Base-by-base conservation (phyloP, 495 filamentous ascomycete genomes). In the Tuber borchii region DNA sequence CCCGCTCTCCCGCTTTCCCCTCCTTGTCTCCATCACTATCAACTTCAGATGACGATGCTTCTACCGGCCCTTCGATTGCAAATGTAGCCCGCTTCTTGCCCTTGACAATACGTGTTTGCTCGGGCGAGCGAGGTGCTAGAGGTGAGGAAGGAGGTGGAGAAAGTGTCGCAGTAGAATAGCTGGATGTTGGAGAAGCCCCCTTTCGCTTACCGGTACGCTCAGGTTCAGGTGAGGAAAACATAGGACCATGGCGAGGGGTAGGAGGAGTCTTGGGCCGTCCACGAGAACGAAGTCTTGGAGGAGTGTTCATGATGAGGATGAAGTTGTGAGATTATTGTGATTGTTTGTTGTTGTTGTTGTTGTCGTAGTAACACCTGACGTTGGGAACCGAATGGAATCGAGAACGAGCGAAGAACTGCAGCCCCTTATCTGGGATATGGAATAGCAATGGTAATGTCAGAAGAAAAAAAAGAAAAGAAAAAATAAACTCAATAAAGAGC, bases 21-120 rank as follows among this genome's bases (percentile, higher is more conserved):
- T 74, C 43, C 71, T 43, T 7, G 76, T 80, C 68, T 80, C 69
- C 22, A 80, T 56, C 42, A 75, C 77, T 22, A 79, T 71, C 7
- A 73, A 48, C 42, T 73, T 73, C 39, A 75, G 56, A 65, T 65
- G 26, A 65, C 26, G 26, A 65, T 17, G 12, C 56, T 34, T 16
- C 78, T 0, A n/a, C 22, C 17, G 73, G 70, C 31, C 76, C 90
- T 71, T 91, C 90, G n/a, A 97, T 83, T 0, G 89, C 88, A 69
- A 90, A 89, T 26, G 88, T 88, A n/a, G 85, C 86, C 74, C 78
- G 77, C 46, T 88, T 85, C 83, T 90, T 89, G 80, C 85, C 85
- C 77, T 86, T 88, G 76, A 65, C 56, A 26, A 14, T 17, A 34
- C 88, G 87, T 51, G 81, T 83, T 83, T 88, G 89, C 71, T 86